These are phyloP conservation scores for sorghum (Sorghum bicolor) DNA, from an alignment of 176 grass and related monocot genomes.

Conservation along the genomic window DNA sequence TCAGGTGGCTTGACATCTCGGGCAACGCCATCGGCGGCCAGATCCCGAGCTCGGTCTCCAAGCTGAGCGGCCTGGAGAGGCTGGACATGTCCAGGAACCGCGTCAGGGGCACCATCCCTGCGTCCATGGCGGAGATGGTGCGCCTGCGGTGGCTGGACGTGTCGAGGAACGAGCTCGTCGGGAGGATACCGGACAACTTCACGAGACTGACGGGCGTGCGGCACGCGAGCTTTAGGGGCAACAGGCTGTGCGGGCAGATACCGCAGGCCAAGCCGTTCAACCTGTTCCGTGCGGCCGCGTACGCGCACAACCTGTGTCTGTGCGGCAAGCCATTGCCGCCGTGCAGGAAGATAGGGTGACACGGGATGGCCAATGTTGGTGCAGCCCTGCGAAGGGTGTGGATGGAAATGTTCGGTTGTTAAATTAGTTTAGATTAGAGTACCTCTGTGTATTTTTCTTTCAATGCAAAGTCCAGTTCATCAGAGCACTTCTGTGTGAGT, in stretches of 20 bases:
- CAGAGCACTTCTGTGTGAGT: background rate
- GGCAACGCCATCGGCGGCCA: constrained; percentile 52
- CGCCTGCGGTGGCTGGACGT: constrained; percentile 61
- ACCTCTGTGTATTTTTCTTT: background rate
- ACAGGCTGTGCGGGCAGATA: constrained; percentile 69
- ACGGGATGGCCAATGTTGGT: background rate
- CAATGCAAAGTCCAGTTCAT: background rate
- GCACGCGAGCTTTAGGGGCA: constrained; percentile 64
- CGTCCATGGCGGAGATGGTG: constrained; percentile 47
- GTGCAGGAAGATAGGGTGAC: constrained; percentile 44
- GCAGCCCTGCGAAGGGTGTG: background rate
- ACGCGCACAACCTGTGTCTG: constrained; percentile 74
- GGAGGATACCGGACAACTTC: constrained; percentile 71
- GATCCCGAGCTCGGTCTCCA: constrained; percentile 64
- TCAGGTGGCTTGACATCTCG: constrained; percentile 60
- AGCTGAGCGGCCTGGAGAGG: constrained; percentile 34
- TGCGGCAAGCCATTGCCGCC: constrained; percentile 74
- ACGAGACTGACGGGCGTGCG: constrained; percentile 32
- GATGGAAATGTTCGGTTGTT: background rate
- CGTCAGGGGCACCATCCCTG: constrained; percentile 54
- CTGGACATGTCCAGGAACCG: constrained; percentile 65
- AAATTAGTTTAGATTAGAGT: background rate
- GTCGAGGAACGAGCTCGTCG: constrained; percentile 45
- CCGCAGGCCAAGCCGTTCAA: constrained; percentile 68
- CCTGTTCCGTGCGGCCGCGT: constrained; percentile 52